A percentile compares a stretch with the other conserved stretches of the same genome.
phyloP scores from a whole-genome alignment of 768 basidiomycete genomes.

The Phanerochaete carnosa region DNA sequence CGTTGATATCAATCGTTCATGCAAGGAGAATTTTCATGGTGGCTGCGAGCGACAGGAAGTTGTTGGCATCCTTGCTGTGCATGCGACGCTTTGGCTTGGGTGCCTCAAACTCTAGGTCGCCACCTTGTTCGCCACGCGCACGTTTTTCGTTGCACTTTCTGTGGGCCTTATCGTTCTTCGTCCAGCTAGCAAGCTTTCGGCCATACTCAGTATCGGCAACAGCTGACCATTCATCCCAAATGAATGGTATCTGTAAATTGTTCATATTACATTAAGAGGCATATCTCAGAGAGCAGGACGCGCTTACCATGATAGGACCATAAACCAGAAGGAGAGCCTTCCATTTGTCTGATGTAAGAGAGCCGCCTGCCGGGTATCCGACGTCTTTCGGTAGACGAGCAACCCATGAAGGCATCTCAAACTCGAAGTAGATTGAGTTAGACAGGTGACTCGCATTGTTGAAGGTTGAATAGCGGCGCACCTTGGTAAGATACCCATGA shows the following conservation, averaged over 20 bases:
- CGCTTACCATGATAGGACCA: conserved; percentile 18
- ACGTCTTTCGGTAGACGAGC: conserved; percentile 17
- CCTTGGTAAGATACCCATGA: conserved; percentile 19
- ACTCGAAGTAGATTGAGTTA: conserved; percentile 1
- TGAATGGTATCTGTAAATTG: conserved; percentile 10
- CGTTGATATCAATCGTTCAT: conserved; percentile 5
- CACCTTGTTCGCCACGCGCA: neutral
- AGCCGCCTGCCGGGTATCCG: conserved; percentile 23
- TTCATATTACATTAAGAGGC: too few species aligned
- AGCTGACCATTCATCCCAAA: conserved; percentile 12
- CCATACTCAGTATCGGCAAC: conserved; percentile 1
- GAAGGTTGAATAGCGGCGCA: neutral
- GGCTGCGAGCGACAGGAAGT: conserved; percentile 15
- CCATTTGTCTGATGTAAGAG: conserved; percentile 23
- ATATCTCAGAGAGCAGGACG: too few species aligned
- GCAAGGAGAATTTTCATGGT: conserved; percentile 18
- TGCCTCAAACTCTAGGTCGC: neutral
- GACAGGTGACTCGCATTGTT: too few species aligned
- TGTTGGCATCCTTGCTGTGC: conserved; percentile 7
- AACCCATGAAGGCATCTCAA: conserved; percentile 21
- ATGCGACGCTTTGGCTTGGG: conserved; percentile 8
- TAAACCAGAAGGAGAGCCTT: conserved; percentile 16
- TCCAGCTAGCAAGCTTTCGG: neutral
- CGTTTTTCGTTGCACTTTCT: neutral
- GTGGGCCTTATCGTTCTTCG: neutral